Base-by-base conservation (phyloP, 352 stramenopile genomes). In the Blastocystis hominis region DNA sequence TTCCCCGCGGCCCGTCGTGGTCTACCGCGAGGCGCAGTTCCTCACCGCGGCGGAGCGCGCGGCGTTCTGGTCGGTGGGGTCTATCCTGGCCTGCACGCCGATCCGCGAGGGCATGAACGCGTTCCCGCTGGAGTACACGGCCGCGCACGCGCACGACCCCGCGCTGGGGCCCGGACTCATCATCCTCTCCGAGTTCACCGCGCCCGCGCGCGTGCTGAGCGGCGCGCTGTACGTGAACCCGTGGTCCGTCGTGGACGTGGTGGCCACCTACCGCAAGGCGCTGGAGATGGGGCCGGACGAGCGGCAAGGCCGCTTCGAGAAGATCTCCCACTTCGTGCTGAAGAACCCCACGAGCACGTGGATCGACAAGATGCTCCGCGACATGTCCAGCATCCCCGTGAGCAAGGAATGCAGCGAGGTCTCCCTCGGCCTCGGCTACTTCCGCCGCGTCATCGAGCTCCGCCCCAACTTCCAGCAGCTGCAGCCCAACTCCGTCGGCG, bases 111-210 rank as follows among this genome's bases (percentile, higher is more conserved):
- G 94, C 17, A 89, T 97, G 36, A 95, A 96, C 90, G 90, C 94
- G 9, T 91, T 94, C 36, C 93, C 94, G 46, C 89, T 97, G 72
- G 94, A 97, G 90, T 72, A 66, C 24, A 78, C 88, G 17, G 59
- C 36, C 1, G 46, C 55, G 38, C 66, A 70, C 34, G 30, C 55
- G 7, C 42, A 88, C 6, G 15, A 36, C 17, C 13, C 24, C 20
- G 6, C 53, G 44, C 15, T 78, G 62, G 80, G 15, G 24, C 68
- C 47, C 34, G 95, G 95, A 38, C 90, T 97, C 42, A 93, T 97
- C 54, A 95, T 98, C 66, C 91, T 98, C 5, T 98, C 95, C 44
- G 96, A 99, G 90, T 99, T 99, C 88, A 97, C 95, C 20, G 95
- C 93, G 70, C 97, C 93, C 88, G 98, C 95, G 84, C 92, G 97